Percentiles rank a stretch among this genome's conserved stretches.
phyloP scores from a whole-genome alignment of 169 alveolate species.

The Plasmodium malariae region DNA sequence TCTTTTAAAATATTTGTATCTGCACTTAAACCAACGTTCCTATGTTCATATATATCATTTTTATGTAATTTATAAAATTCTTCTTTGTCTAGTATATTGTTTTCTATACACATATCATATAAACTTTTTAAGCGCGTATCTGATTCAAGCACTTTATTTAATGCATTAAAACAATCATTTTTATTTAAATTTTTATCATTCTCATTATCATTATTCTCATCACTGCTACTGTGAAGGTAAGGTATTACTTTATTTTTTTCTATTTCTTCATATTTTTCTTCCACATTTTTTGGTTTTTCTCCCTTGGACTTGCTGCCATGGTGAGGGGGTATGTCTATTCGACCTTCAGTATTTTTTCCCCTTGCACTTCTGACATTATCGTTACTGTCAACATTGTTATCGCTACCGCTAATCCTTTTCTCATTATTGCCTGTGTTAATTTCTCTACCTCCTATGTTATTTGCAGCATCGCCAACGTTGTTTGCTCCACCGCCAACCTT shows the following conservation, averaged over 20 bases:
- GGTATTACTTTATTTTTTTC: not conserved
- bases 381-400: not conserved
- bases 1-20: conserved; percentile 44
- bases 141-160: conserved; percentile 25
- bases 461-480: no score
- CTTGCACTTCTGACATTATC: no score
- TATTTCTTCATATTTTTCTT: not conserved
- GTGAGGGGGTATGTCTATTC: no score
- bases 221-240: not conserved
- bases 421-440: not conserved
- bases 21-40: conserved; percentile 3
- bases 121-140: conserved; percentile 31
- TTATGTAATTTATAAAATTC: conserved; percentile 64
- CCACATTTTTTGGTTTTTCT: not conserved
- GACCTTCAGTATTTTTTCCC: no score
- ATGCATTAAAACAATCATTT: conserved; percentile 8
- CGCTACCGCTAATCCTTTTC: not conserved
- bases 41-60: conserved; percentile 39
- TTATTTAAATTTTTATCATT: not conserved
- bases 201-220: not conserved
- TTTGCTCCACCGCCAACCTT: no score
- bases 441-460: not conserved
- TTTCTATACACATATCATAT: conserved; percentile 60
- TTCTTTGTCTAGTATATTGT: conserved; percentile 42
- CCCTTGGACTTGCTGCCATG: no score